These are phyloP conservation scores for Daldinia decipiens DNA, from an alignment of 495 filamentous ascomycete species.

Conservation along the genomic window DNA sequence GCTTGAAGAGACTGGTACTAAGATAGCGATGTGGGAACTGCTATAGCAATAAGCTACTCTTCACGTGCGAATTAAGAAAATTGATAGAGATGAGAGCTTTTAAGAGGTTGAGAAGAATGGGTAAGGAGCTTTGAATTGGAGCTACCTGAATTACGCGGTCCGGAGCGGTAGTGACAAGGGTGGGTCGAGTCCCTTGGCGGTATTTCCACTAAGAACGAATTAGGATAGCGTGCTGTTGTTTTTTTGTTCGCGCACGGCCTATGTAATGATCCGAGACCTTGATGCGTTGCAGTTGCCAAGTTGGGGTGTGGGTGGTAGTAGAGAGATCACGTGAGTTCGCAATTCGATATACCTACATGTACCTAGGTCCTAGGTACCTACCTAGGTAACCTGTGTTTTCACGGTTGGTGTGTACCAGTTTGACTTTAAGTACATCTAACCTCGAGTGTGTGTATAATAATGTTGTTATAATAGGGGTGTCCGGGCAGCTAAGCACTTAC, in stretches of 20 bases:
- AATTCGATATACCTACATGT: not conserved
- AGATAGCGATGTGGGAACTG: slow-evolving; percentile 34
- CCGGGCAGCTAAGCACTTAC: not conserved
- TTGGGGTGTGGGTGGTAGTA: not conserved
- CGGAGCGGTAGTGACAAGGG: slow-evolving; percentile 25
- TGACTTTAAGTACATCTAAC: too few relatives aligned
- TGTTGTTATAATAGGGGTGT: not conserved
- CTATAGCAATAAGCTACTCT: slow-evolving; percentile 37
- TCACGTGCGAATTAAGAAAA: slow-evolving; percentile 46
- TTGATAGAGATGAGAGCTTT: slow-evolving; percentile 45
- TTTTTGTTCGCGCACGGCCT: slow-evolving; percentile 19
- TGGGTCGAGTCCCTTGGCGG: slow-evolving; percentile 39
- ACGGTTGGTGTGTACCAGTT: too few relatives aligned
- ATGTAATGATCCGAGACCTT: not conserved
- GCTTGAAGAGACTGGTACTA: slow-evolving; percentile 22
- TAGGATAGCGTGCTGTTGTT: not conserved
- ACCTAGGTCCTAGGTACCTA: too few relatives aligned
- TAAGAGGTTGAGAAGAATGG: slow-evolving; percentile 48
- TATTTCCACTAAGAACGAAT: not conserved
- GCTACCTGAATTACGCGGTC: slow-evolving; percentile 46
- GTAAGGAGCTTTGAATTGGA: slow-evolving; percentile 42
- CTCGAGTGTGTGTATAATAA: not conserved
- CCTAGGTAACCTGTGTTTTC: too few relatives aligned
- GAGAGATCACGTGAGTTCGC: not conserved
- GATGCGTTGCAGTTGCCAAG: not conserved